These are phyloP conservation scores for Populus alba DNA, from an alignment of 345 rosid genomes.

Conservation along the genomic window DNA sequence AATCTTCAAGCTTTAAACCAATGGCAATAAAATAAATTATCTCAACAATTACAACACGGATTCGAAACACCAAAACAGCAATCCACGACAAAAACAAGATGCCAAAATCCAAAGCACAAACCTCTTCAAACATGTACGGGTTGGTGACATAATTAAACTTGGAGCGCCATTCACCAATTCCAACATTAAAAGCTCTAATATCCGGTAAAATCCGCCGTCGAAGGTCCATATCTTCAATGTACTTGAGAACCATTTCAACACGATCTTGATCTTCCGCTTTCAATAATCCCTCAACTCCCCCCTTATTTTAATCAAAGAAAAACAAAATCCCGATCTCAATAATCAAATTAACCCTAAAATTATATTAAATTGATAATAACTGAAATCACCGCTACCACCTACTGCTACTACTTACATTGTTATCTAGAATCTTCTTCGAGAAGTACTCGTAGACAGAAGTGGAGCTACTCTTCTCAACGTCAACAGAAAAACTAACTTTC, in stretches of 20 bases:
- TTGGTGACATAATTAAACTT: constrained; percentile 70
- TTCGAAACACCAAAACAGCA: background rate
- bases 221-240: constrained; percentile 79
- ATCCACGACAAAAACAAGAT: background rate
- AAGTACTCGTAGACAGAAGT: constrained; percentile 61
- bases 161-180: constrained; percentile 59
- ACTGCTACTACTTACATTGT: constrained; percentile 31
- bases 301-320: constrained; percentile 28
- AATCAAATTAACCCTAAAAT: background rate
- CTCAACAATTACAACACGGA: background rate
- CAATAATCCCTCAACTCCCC: constrained; percentile 38
- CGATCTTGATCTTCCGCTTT: constrained; percentile 36
- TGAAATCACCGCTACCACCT: constrained; percentile 22
- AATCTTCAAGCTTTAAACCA: background rate
- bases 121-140: constrained; percentile 69
- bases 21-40: background rate
- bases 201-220: constrained; percentile 62
- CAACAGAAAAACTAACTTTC: constrained; percentile 38
- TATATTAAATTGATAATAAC: background rate
- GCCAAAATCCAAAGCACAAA: constrained; percentile 15
- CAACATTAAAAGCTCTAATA: constrained; percentile 53
- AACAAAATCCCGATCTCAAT: background rate
- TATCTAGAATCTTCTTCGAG: constrained; percentile 43
- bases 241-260: constrained; percentile 54
- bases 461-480: constrained; percentile 68